A percentile compares a stretch with the other conserved stretches of the same genome.
These are phyloP conservation scores for Lasiodiplodia sp. DNA, from an alignment of 2,329 filamentous ascomycete species.

Conservation along the genomic window DNA sequence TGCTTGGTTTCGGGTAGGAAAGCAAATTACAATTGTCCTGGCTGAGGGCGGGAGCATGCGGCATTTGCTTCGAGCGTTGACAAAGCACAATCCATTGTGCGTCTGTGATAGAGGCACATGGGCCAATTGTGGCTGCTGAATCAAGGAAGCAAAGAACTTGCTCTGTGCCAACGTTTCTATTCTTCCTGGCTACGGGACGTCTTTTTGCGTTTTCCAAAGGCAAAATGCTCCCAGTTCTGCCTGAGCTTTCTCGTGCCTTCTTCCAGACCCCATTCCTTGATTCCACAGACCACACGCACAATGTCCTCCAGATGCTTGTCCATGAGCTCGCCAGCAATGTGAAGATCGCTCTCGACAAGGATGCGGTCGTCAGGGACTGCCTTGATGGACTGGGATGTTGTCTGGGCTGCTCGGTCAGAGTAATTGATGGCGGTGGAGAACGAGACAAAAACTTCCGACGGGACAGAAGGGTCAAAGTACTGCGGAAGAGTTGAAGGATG, in stretches of 20 bases:
- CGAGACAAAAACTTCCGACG: slow-evolving; percentile 82
- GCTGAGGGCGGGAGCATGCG: background rate
- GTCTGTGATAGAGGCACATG: background rate
- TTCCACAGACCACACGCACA: slow-evolving; percentile 74
- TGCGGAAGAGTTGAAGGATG: slow-evolving; percentile 76
- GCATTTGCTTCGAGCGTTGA: background rate
- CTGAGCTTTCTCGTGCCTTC: slow-evolving; percentile 73
- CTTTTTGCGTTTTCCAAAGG: slow-evolving; percentile 61
- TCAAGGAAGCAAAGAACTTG: background rate
- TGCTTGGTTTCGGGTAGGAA: background rate
- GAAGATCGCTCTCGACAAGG: slow-evolving; percentile 88
- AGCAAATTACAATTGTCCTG: background rate
- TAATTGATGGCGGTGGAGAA: slow-evolving; percentile 88
- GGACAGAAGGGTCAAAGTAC: slow-evolving; percentile 76
- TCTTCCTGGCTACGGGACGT: background rate
- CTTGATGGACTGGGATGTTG: slow-evolving; percentile 69
- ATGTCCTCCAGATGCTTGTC: slow-evolving; percentile 78
- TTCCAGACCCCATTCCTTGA: slow-evolving; percentile 79
- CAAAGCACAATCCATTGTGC: background rate
- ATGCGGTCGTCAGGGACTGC: slow-evolving; percentile 79
- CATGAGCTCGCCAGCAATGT: slow-evolving; percentile 82
- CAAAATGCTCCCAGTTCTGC: slow-evolving; percentile 79
- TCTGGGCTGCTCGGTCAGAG: slow-evolving; percentile 57
- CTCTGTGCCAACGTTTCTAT: background rate
- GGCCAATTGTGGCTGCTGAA: background rate